Conservation (phyloP, 2,329 filamentous ascomycete genomes). For the Cladosporium sp. region DNA sequence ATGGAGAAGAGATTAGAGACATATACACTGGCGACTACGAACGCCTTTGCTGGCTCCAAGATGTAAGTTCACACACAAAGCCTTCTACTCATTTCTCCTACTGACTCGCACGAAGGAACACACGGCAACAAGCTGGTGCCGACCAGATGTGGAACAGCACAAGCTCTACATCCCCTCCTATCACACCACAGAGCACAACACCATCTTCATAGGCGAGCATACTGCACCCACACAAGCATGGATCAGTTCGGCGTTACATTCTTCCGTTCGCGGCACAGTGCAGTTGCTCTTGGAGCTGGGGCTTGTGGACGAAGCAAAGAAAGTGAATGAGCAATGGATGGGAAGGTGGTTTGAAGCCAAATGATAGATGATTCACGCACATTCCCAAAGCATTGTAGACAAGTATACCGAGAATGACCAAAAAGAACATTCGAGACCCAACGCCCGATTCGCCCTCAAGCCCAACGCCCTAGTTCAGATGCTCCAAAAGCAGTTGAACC, state of each 20-base stretch:
- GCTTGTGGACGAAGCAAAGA: slow-evolving; percentile 65
- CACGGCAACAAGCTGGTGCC: slow-evolving; percentile 47
- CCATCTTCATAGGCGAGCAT: slow-evolving; percentile 59
- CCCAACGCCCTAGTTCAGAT: no score
- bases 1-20: slow-evolving; percentile 53
- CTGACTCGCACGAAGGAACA: not conserved
- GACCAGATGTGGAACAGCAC: slow-evolving; percentile 56
- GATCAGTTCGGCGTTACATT: slow-evolving; percentile 64
- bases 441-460: no score
- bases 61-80: not conserved
- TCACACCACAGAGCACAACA: slow-evolving; percentile 61
- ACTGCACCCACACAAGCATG: slow-evolving; percentile 68
- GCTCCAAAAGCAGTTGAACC: not conserved
- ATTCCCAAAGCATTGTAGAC: no score
- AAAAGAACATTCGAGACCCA: no score
- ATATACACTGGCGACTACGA: slow-evolving; percentile 41
- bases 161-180: slow-evolving; percentile 65
- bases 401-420: no score
- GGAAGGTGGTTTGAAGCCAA: slow-evolving; percentile 54
- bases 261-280: slow-evolving; percentile 59
- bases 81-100: not conserved
- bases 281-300: slow-evolving; percentile 62
- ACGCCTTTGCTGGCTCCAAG: slow-evolving; percentile 16
- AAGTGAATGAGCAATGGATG: slow-evolving; percentile 62
- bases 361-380: no score